These are phyloP conservation scores for Plasmodium adleri DNA, from an alignment of 169 alveolate species.

Conservation along the genomic window DNA sequence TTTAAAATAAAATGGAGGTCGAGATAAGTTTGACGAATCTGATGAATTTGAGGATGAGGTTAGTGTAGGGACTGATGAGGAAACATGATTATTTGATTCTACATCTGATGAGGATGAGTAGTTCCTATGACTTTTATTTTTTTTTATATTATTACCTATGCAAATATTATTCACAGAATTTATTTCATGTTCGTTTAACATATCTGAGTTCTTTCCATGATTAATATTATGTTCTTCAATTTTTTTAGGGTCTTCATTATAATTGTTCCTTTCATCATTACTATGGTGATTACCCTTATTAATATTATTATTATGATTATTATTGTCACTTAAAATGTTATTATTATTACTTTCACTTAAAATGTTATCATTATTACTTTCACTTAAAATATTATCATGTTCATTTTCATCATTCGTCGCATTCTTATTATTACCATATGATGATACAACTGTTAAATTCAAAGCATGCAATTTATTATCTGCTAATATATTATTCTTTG, in stretches of 20 bases:
- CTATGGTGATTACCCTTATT: too few relatives aligned
- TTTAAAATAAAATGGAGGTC: not conserved
- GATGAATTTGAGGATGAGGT: conserved; percentile 25
- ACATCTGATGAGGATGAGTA: conserved; percentile 21
- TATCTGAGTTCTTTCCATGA: too few relatives aligned
- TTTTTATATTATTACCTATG: too few relatives aligned
- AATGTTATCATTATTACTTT: not conserved
- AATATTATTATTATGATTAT: too few relatives aligned
- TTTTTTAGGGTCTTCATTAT: too few relatives aligned
- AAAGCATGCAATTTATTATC: conserved; percentile 50
- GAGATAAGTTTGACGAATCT: conserved; percentile 8
- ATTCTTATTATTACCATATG: not conserved
- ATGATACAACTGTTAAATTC: conserved; percentile 22
- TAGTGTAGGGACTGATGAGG: not conserved
- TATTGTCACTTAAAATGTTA: too few relatives aligned
- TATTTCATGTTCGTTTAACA: too few relatives aligned
- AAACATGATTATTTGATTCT: conserved; percentile 3
- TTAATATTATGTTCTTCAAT: too few relatives aligned
- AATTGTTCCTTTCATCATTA: too few relatives aligned
- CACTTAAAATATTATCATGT: not conserved
- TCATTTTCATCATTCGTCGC: not conserved
- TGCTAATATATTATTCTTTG: conserved; percentile 46
- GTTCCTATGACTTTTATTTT: not conserved
- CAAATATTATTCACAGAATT: too few relatives aligned
- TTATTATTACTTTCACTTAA: too few relatives aligned